These are phyloP conservation scores for Bidens hawaiensis DNA, from an alignment of 140 eudicot genomes.

Conservation along the genomic window DNA sequence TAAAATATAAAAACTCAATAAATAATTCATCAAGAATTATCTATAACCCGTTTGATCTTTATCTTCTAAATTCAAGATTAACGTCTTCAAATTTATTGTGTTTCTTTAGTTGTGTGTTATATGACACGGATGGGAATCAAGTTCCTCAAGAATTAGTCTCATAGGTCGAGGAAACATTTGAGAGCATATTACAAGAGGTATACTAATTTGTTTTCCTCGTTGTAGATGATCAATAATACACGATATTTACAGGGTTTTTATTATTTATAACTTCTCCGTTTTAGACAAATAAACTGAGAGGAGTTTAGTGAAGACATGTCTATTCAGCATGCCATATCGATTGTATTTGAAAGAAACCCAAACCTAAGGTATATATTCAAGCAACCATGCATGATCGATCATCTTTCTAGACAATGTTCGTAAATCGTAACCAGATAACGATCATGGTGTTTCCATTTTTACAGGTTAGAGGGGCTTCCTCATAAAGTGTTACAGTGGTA, in stretches of 20 bases:
- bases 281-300: slow-evolving; percentile 72
- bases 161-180: slow-evolving; percentile 76
- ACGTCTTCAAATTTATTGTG: too few species aligned
- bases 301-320: slow-evolving; percentile 72
- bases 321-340: slow-evolving; percentile 59
- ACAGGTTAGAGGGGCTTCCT: slow-evolving; percentile 73
- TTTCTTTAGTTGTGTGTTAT: slow-evolving; percentile 74
- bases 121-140: slow-evolving; percentile 79
- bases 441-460: background rate
- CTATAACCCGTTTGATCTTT: too few species aligned
- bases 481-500: slow-evolving; percentile 98
- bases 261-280: background rate
- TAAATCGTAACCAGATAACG: background rate
- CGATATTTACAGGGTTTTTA: too few species aligned
- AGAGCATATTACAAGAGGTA: slow-evolving; percentile 81
- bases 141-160: slow-evolving; percentile 84
- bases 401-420: background rate
- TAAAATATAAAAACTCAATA: too few species aligned
- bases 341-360: slow-evolving; percentile 82
- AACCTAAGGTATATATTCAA: slow-evolving; percentile 62
- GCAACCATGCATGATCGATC: background rate
- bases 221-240: background rate
- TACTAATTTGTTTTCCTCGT: background rate
- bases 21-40: too few species aligned
- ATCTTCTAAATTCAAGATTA: too few species aligned